Evolutionary conservation across 2,329 filamentous ascomycete genomes (phyloP), one percentile per base, ranked within the genome.

Genomic region (Colletotrichum sp.): DNA sequence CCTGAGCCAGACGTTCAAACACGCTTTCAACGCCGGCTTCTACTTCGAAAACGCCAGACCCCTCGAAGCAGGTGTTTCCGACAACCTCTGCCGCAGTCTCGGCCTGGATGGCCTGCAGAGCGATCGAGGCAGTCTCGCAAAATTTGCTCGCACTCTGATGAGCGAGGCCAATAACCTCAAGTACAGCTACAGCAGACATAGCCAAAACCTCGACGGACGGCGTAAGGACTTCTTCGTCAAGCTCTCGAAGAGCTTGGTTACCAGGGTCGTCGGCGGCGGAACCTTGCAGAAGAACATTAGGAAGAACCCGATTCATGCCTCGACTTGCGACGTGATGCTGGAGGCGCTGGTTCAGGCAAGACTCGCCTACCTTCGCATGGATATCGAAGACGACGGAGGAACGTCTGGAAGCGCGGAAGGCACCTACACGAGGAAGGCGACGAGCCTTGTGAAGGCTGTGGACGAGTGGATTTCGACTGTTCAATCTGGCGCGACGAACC

Each of bases 51-150:
- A 16, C 21, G 55, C 26, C 24, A 28, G 16, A 34, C 58, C 58
- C 21, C 13, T 61, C 28, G 18, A 61, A 15, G 12, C 18, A 12
- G 15, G 18, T 32, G 2, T 61, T 32, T 28, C 58, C 0, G 18
- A 61, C 7, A 34, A 61, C 30, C 58, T 61, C 28, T 32, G 28
- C n/a, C 28, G 18, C 58, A 61, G 18, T 16, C 58, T 61, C 28
- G 30, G 58, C 58, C 18, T 61, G 26, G 12, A 13, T 4, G 28
- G 58, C 26, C 6, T n/a, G 26, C 16, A 16, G 13, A n/a, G 8
- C 30, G 16, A 34, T 0, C n/a, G 16, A 16, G 26, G 0, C 3
- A 18, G 28, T 0, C 58, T 61, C 0, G 8, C n/a, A 0, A 32
- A 12, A 61, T 61, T 61, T 18, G 58, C 28, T 13, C 18, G 58